Evolutionary conservation across 1,139 yeast genomes (phyloP).

Genomic region (Casaregolazyma lundiana): DNA sequence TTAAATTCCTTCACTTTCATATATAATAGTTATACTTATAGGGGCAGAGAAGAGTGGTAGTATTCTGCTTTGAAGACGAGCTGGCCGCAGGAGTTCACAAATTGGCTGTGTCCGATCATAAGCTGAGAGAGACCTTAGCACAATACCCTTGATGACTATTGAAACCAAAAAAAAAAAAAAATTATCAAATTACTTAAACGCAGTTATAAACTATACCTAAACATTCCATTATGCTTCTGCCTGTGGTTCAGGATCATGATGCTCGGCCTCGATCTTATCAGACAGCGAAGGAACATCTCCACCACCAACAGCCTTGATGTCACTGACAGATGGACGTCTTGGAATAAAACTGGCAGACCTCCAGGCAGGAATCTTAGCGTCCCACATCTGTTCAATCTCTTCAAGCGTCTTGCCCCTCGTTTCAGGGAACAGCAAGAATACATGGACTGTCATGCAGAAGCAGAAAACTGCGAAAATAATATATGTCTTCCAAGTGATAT

Average conservation of each 20-base stretch:
- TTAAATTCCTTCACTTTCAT: too few species aligned
- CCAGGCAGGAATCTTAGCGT: constrained; percentile 30
- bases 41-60: too few species aligned
- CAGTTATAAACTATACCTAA: neutral
- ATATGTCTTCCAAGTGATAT: constrained; percentile 53
- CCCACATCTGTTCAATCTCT: constrained; percentile 60
- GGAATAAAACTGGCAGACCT: constrained; percentile 23
- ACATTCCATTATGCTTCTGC: neutral
- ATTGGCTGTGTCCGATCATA: too few species aligned
- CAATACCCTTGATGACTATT: neutral
- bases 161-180: too few species aligned
- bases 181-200: too few species aligned
- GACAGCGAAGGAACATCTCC: constrained; percentile 17
- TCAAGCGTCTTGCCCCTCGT: constrained; percentile 73
- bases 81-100: too few species aligned
- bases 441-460: constrained; percentile 49
- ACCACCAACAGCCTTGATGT: constrained; percentile 18
- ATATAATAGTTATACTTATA: too few species aligned
- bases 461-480: constrained; percentile 69
- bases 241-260: neutral
- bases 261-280: constrained; percentile 11
- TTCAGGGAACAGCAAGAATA: constrained; percentile 59
- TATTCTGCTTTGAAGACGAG: too few species aligned
- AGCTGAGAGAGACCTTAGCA: too few species aligned
- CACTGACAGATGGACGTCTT: constrained; percentile 17